These are phyloP conservation scores for Fusarium nodosum DNA, from an alignment of 2,329 filamentous ascomycete species.

Conservation along the genomic window DNA sequence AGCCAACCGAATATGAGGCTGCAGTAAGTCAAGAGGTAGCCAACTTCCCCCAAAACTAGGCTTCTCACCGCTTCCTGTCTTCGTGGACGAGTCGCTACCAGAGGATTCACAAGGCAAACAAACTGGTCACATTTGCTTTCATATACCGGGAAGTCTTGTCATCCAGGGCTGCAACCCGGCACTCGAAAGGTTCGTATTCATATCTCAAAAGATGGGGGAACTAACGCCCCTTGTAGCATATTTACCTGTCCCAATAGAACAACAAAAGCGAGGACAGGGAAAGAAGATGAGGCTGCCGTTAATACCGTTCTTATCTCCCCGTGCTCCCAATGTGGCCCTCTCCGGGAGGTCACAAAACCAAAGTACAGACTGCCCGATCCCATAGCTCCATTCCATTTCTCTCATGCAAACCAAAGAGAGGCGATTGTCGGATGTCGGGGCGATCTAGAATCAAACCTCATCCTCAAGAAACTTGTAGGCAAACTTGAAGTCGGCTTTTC, in stretches of 20 bases:
- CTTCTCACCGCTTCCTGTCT: slow-evolving; percentile 6
- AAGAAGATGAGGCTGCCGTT: slow-evolving; percentile 31
- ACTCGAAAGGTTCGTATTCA: slow-evolving; percentile 38
- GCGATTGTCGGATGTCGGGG: not conserved
- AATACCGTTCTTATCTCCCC: slow-evolving; percentile 23
- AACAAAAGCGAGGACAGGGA: slow-evolving; percentile 27
- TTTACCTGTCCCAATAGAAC: slow-evolving; percentile 34
- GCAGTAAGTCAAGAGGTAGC: slow-evolving; percentile 8
- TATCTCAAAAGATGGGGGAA: slow-evolving; percentile 39
- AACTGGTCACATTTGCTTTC: slow-evolving; percentile 3
- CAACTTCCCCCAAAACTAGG: not conserved
- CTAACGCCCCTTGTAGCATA: slow-evolving; percentile 34
- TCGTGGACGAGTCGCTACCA: not conserved
- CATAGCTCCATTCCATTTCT: slow-evolving; percentile 36
- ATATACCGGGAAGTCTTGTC: not conserved
- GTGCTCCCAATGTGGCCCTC: slow-evolving; percentile 30
- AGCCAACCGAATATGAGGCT: slow-evolving; percentile 25
- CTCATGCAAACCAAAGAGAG: slow-evolving; percentile 23
- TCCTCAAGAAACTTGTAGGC: slow-evolving; percentile 98
- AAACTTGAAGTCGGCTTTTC: slow-evolving; percentile 98
- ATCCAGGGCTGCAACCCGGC: slow-evolving; percentile 30
- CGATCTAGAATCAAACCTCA: slow-evolving; percentile 70
- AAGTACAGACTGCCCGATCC: slow-evolving; percentile 38
- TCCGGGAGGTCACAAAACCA: slow-evolving; percentile 35
- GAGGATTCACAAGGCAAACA: slow-evolving; percentile 8